Evolutionary conservation across 192 early-diverging fungal genomes (phyloP), one percentile per base, ranked within the genome.

Genomic region (Backusella westeae): DNA sequence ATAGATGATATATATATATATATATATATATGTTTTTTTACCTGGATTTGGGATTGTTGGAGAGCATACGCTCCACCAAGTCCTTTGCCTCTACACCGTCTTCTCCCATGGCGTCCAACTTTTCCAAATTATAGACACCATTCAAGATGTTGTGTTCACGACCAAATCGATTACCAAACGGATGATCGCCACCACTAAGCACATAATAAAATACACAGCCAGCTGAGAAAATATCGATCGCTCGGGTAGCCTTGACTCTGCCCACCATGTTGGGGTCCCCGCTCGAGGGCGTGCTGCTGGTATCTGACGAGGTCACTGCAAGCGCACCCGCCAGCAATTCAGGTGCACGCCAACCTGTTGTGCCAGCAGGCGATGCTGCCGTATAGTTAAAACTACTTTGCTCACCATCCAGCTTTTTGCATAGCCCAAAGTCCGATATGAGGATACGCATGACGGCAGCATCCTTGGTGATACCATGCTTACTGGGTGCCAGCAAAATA

Each of bases 131-230:
- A 52, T 92, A 93, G 56, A 84, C 86, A 7, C 92, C 89, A 38
- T 89, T 87, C 39, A 98, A 81, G 42, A 99, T 97, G 82, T 97
- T 97, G 14, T 91, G 87, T 80, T 99, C 98, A 52, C 97, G 89
- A 6, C 90, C 91, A 80, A 91, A 94, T 12, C 90, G 89, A 81
- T 97, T 96, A 67, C 97, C 97, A 86, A 98, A 99, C 6, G 98
- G 97, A 83, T 99, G 98, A 17, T 92, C 89, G 26, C 98, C 98
- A 35, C 88, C 84, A 9, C 93, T 93, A 36, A 98, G 85, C 4
- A 95, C 91, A 84, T 96, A 99, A 82, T 95, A 96, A 74, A 97
- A 98, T 39, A 98, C 93, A 82, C 96, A 98, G 21, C 98, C 98
- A 67, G 92, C 88, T 15, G 96, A 96, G 78, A 99, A 99, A 67